Percentiles rank a stretch among this genome's conserved stretches.
phyloP scores from a whole-genome alignment of 106 monocot genomes.

The Dendrobium huoshanense region DNA sequence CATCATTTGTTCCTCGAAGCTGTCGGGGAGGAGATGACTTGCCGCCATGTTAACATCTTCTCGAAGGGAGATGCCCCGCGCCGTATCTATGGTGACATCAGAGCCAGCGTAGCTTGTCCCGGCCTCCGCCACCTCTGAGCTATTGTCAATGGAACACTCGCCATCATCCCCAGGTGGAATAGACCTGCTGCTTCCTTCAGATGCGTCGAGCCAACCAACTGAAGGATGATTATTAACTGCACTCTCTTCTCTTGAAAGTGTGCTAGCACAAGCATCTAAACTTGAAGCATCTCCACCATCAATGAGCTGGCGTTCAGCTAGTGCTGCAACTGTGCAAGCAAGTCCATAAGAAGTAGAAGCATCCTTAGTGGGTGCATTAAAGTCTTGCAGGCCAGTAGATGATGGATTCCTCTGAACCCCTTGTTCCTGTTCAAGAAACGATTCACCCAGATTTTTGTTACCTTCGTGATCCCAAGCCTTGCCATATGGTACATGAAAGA shows the following conservation, averaged over 20 bases:
- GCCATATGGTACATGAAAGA: too few species aligned
- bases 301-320: conserved; percentile 39
- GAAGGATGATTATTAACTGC: not conserved
- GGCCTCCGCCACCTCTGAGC: conserved; percentile 34
- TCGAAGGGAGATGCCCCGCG: not conserved
- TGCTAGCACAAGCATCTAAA: too few species aligned
- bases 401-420: conserved; percentile 24
- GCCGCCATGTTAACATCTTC: conserved; percentile 14
- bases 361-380: conserved; percentile 4
- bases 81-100: conserved; percentile 16
- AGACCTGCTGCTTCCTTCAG: not conserved
- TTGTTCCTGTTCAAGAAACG: conserved; percentile 27
- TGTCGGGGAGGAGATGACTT: conserved; percentile 23
- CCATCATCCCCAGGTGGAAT: not conserved
- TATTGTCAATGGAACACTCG: conserved; percentile 7
- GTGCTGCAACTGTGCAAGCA: conserved; percentile 47
- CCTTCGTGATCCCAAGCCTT: too few species aligned
- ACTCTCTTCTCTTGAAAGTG: not conserved
- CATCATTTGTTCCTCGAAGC: conserved; percentile 70
- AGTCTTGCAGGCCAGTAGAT: conserved; percentile 8
- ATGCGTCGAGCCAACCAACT: not conserved
- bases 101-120: conserved; percentile 40
- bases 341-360: conserved; percentile 28
- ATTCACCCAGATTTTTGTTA: too few species aligned
- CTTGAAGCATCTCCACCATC: too few species aligned